phyloP scores from a whole-genome alignment of 768 basidiomycete species.

The Mycena pura region DNA sequence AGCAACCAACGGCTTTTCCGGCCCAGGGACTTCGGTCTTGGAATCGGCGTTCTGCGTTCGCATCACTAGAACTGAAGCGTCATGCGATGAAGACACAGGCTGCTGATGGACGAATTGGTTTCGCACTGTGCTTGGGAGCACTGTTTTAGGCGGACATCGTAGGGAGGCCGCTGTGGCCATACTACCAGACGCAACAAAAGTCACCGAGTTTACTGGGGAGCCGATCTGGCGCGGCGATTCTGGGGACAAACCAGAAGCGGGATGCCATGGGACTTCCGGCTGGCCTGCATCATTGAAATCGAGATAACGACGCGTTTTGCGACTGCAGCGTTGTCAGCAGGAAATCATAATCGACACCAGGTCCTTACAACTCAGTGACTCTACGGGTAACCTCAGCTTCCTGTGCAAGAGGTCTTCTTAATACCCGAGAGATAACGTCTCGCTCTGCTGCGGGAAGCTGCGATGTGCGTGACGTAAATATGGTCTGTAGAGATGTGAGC shows the following conservation, averaged over 20 bases:
- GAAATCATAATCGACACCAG: not conserved
- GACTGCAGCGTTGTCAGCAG: constrained; percentile 32
- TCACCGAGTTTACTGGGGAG: too few relatives aligned
- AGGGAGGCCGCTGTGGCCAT: not conserved
- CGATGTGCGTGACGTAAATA: constrained; percentile 54
- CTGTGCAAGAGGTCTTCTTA: constrained; percentile 52
- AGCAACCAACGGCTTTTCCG: not conserved
- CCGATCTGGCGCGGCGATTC: too few relatives aligned
- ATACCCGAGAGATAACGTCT: constrained; percentile 58
- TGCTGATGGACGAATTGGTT: not conserved
- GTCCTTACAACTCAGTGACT: constrained; percentile 57
- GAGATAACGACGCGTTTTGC: constrained; percentile 33
- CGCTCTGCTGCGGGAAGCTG: constrained; percentile 51
- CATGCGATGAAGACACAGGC: not conserved
- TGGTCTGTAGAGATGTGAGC: constrained; percentile 30
- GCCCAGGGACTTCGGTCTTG: not conserved
- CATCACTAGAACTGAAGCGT: not conserved
- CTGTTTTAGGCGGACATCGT: not conserved
- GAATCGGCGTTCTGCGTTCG: not conserved
- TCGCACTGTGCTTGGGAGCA: not conserved
- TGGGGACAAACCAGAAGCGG: too few relatives aligned
- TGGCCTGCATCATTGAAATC: constrained; percentile 15
- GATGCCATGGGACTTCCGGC: constrained; percentile 15
- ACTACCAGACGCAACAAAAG: constrained; percentile 11
- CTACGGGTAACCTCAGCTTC: constrained; percentile 49